These are phyloP conservation scores for Conringia planisiliqua DNA, from an alignment of 345 rosid species.

Conservation along the genomic window DNA sequence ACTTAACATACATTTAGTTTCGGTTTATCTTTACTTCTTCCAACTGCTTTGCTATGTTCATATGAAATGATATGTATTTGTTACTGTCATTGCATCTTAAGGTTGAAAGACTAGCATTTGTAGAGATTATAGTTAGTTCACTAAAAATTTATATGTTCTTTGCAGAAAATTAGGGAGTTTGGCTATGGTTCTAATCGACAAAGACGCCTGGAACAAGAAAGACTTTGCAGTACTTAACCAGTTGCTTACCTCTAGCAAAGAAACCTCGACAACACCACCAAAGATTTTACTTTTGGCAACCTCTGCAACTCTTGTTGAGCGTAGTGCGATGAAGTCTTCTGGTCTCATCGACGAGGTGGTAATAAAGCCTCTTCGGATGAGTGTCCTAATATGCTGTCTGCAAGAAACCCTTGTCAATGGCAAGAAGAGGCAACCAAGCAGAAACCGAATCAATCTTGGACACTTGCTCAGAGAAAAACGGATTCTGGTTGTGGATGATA, in stretches of 20 bases:
- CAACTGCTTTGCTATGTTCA: background rate
- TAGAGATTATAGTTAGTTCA: background rate
- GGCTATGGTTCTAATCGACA: constrained; percentile 63
- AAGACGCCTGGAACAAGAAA: constrained; percentile 70
- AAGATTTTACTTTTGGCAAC: constrained; percentile 30
- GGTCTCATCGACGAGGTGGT: constrained; percentile 54
- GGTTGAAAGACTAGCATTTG: background rate
- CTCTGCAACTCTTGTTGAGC: constrained; percentile 39
- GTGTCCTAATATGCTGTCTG: constrained; percentile 59
- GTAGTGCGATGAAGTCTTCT: constrained; percentile 47
- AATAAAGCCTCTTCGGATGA: constrained; percentile 66
- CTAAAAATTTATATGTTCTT: background rate
- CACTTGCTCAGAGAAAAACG: constrained; percentile 53
- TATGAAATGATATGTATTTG: background rate
- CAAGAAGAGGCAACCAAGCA: constrained; percentile 44
- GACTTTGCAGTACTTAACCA: constrained; percentile 30
- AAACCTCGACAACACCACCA: constrained; percentile 14
- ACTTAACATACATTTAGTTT: background rate
- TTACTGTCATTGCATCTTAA: background rate
- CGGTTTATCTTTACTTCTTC: background rate
- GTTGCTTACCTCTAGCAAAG: constrained; percentile 33
- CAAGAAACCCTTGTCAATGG: constrained; percentile 68
- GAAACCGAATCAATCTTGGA: constrained; percentile 48
- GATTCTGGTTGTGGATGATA: constrained; percentile 92
- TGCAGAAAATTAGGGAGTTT: constrained; percentile 44